A percentile compares a stretch with the other conserved stretches of the same genome.
phyloP scores from a whole-genome alignment of 1,284 basidiomycete species.

The Ceratobasidium sp. region DNA sequence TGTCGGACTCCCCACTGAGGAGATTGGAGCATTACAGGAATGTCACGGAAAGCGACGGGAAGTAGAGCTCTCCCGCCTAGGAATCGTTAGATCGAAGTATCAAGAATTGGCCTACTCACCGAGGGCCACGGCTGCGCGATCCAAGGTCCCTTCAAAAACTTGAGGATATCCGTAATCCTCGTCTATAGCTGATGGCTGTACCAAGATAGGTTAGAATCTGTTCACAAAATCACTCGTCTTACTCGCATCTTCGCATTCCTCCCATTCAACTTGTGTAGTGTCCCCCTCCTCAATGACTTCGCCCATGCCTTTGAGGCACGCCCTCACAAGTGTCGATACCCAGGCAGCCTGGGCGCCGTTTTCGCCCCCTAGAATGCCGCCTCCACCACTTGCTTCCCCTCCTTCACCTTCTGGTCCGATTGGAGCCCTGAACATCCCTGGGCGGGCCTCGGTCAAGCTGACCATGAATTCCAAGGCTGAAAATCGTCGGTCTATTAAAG shows the following conservation, averaged over 20 bases:
- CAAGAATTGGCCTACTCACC: conserved; percentile 58
- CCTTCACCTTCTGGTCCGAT: conserved; percentile 59
- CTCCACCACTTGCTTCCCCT: conserved; percentile 8
- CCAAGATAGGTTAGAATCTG: conserved; percentile 37
- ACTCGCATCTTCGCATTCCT: conserved; percentile 73
- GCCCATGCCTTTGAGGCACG: conserved; percentile 84
- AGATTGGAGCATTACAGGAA: conserved; percentile 80
- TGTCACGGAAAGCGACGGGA: conserved; percentile 81
- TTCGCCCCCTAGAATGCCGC: conserved; percentile 33
- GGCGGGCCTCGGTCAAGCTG: conserved; percentile 75
- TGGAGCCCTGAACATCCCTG: conserved; percentile 74
- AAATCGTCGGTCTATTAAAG: conserved; percentile 65
- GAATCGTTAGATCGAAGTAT: conserved; percentile 25
- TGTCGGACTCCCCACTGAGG: conserved; percentile 87
- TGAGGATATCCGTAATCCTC: conserved; percentile 82
- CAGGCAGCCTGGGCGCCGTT: conserved; percentile 59
- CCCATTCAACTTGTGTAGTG: conserved; percentile 72
- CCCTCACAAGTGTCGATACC: conserved; percentile 75
- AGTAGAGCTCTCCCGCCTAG: conserved; percentile 72
- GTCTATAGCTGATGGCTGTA: conserved; percentile 74
- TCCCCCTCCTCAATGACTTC: conserved; percentile 74
- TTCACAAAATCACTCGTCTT: conserved; percentile 52
- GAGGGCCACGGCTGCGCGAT: conserved; percentile 80
- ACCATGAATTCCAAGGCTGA: conserved; percentile 83
- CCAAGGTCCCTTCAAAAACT: conserved; percentile 82